Percentiles rank a stretch among this genome's conserved stretches.
Conservation (phyloP, 2,329 filamentous ascomycete species). For the Elsinoe arachidis region DNA sequence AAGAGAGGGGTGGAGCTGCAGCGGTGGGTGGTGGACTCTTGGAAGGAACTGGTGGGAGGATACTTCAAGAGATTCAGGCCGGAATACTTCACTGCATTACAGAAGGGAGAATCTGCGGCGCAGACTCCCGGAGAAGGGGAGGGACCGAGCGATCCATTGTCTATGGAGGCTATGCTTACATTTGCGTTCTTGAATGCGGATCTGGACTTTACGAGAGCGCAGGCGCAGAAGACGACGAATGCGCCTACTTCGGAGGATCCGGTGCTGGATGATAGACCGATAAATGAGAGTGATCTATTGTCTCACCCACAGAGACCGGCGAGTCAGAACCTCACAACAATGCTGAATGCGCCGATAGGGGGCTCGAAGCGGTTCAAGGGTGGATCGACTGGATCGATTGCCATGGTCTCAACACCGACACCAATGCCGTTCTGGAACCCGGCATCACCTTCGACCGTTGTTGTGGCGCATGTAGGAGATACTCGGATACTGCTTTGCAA, state of each 20-base stretch:
- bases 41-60: conserved; percentile 78
- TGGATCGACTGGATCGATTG: conserved; percentile 84
- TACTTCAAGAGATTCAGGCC: conserved; percentile 91
- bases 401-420: conserved; percentile 83
- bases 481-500: conserved; percentile 85
- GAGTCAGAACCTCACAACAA: conserved; percentile 28
- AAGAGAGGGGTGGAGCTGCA: conserved; percentile 55
- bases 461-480: conserved; percentile 88
- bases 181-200: conserved; percentile 93
- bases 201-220: conserved; percentile 84
- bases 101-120: conserved; percentile 28
- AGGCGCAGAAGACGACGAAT: conserved; percentile 60
- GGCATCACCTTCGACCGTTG: conserved; percentile 68
- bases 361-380: conserved; percentile 74
- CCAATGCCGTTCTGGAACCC: conserved; percentile 95
- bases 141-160: conserved; percentile 28
- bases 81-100: conserved; percentile 50
- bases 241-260: conserved; percentile 44
- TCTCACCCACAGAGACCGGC: conserved; percentile 49
- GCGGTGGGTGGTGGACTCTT: conserved; percentile 61
- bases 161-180: conserved; percentile 69
- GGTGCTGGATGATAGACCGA: conserved; percentile 61
- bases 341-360: conserved; percentile 56
- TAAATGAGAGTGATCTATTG: conserved; percentile 79
- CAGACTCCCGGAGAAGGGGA: conserved; percentile 28